Evolutionary conservation across 805 yeast species (phyloP), one percentile per base, ranked within the genome.

Genomic region (Kuraishia ogatae): DNA sequence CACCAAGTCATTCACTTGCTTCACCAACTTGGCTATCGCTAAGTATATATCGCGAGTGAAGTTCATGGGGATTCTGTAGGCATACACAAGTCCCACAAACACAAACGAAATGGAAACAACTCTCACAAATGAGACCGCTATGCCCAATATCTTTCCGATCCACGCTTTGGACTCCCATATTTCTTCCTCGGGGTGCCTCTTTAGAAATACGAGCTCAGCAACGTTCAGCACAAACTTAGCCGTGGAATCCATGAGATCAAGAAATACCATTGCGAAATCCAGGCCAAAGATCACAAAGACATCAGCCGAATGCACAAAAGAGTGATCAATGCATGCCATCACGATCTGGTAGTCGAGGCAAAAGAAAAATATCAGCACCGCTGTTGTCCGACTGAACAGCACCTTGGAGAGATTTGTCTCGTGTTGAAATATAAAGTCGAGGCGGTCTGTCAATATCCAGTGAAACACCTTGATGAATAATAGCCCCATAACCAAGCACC

Each of bases 161-260:
- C 81, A 71, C 7, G 81, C 75, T 67, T 89, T 86, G 47, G 76
- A 73, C 62, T 91, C 96, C 92, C 96, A 85, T 1, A 77, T 72
- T 29, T 80, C 84, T 46, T 85, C 96, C 19, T 80, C 85, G 10
- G 74, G 77, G 56, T 76, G 63, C 2, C 53, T 58, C 6, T 64
- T 61, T 43, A 85, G 67, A 62, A 79, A 81, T 15, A 67, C 61
- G 49, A 84, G 64, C 60, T 89, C 97, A 59, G 75, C 74, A 22
- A 82, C 63, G 59, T 83, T 83, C 53, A 87, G 69, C 6, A 69
- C 58, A 53, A 76, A 73, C 62, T 82, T 81, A 39, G 77, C 70
- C 15, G 74, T 64, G 52, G 75, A 70, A 7, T 78, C 71, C 17
- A 82, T 61, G 24, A 81, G 65, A 50, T 82, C 84, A 35, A 85